Conservation (phyloP, 148 eudicot species). For the Oxyria digyna region DNA sequence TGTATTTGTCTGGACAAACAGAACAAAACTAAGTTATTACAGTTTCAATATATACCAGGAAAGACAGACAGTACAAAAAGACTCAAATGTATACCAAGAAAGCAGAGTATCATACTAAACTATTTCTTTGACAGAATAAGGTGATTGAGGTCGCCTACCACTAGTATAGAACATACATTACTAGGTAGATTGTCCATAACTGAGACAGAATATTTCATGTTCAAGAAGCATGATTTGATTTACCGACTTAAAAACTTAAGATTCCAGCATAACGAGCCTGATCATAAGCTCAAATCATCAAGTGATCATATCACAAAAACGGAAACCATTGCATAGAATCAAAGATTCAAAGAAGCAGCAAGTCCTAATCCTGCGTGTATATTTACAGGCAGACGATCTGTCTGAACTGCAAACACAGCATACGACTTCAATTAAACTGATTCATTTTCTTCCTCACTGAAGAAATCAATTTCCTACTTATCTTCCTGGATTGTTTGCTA, state of each 20-base stretch:
- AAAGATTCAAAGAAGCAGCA: not conserved
- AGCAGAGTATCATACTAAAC: not conserved
- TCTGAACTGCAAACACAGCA: not conserved
- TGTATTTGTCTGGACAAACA: constrained; percentile 32
- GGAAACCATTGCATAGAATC: not conserved
- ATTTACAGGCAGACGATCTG: not conserved
- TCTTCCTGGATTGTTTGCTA: not conserved
- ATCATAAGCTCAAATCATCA: not conserved
- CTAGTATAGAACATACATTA: not conserved
- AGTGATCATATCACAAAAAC: not conserved
- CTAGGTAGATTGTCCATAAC: not conserved
- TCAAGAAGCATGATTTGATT: not conserved
- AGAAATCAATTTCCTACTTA: not conserved
- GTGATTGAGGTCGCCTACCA: not conserved
- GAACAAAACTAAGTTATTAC: not conserved
- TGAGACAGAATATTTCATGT: not conserved
- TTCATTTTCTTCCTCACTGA: not conserved
- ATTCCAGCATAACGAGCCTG: not conserved
- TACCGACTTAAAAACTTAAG: not conserved
- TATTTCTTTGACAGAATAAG: not conserved
- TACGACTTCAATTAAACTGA: not conserved
- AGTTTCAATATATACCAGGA: not conserved
- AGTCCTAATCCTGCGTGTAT: not conserved
- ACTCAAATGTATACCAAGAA: not conserved
- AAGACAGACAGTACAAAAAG: not conserved